Evolutionary conservation across 371 early-diverging fungal genomes (phyloP).

Genomic region (Quaeritorhiza haematococci): DNA sequence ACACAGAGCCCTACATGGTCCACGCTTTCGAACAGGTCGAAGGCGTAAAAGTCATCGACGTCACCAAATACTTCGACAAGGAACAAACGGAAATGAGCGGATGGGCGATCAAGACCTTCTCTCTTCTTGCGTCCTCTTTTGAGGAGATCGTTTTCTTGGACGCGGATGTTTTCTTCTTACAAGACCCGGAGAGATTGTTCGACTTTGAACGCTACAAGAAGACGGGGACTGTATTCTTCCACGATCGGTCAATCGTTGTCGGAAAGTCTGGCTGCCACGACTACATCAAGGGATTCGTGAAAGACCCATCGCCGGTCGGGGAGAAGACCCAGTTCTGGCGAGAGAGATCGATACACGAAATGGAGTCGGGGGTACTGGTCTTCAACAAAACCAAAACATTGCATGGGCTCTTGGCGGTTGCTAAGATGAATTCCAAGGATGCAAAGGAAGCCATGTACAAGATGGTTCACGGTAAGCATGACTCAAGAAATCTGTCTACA

Average conservation of each 20-base stretch:
- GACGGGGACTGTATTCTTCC: slow-evolving; percentile 60
- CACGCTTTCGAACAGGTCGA: slow-evolving; percentile 9
- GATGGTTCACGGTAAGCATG: slow-evolving; percentile 21
- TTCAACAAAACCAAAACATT: slow-evolving; percentile 21
- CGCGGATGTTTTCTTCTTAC: slow-evolving; percentile 67
- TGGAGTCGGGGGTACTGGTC: slow-evolving; percentile 36
- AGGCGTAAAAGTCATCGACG: slow-evolving; percentile 46
- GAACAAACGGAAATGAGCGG: slow-evolving; percentile 28
- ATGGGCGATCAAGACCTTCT: slow-evolving; percentile 62
- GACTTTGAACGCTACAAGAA: slow-evolving; percentile 48
- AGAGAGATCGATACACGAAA: slow-evolving; percentile 21
- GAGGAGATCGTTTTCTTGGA: slow-evolving; percentile 63
- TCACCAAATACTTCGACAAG: slow-evolving; percentile 46
- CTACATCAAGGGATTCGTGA: slow-evolving; percentile 2
- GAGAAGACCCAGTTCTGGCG: neutral
- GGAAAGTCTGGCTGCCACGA: neutral
- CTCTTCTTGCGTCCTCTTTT: slow-evolving; percentile 62
- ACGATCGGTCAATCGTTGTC: slow-evolving; percentile 43
- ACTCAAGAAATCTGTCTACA: neutral
- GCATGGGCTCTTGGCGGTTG: slow-evolving; percentile 22
- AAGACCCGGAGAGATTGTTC: slow-evolving; percentile 55
- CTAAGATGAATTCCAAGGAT: slow-evolving; percentile 24
- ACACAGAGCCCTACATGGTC: slow-evolving; percentile 35
- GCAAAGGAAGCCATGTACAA: slow-evolving; percentile 19
- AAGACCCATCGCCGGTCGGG: slow-evolving; percentile 11